Conservation (phyloP, 83 land plant species). For the Picea abies region DNA sequence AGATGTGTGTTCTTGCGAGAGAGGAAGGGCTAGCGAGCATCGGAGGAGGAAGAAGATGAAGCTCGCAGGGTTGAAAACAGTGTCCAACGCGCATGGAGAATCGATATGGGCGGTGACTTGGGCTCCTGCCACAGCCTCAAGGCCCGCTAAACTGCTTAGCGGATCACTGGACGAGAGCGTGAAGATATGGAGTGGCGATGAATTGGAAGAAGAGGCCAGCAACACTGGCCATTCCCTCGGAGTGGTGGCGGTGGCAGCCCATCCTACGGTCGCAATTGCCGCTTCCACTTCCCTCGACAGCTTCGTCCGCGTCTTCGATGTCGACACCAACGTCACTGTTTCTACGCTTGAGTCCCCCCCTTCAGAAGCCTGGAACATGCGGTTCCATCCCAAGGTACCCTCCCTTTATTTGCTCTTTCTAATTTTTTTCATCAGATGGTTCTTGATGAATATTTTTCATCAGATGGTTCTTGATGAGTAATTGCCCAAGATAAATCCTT, state of each 20-base stretch:
- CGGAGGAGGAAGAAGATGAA: conserved; percentile 53
- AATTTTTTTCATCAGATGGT: too few relatives aligned
- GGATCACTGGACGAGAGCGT: conserved; percentile 97
- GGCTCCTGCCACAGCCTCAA: conserved; percentile 71
- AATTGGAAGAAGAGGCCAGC: conserved; percentile 54
- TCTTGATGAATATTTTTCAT: too few relatives aligned
- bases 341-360: conserved; percentile 94
- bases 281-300: conserved; percentile 97
- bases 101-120: conserved; percentile 93
- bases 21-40: too few relatives aligned
- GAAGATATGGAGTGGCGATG: conserved; percentile 94
- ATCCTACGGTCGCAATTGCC: conserved; percentile 77
- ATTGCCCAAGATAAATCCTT: too few relatives aligned
- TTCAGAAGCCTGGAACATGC: conserved; percentile 96
- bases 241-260: conserved; percentile 95
- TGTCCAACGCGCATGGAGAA: conserved; percentile 83
- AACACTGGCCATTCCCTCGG: conserved; percentile 92
- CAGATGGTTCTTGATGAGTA: too few relatives aligned
- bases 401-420: too few relatives aligned
- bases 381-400: conserved; percentile 84
- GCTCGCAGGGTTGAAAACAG: conserved; percentile 76
- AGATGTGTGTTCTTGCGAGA: too few relatives aligned
- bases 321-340: conserved; percentile 76
- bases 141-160: conserved; percentile 72
- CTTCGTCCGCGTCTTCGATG: conserved; percentile 91